A percentile compares a stretch with the other conserved stretches of the same genome.
phyloP scores from a whole-genome alignment of 1,284 basidiomycete genomes.

The Moesziomyces sp. region DNA sequence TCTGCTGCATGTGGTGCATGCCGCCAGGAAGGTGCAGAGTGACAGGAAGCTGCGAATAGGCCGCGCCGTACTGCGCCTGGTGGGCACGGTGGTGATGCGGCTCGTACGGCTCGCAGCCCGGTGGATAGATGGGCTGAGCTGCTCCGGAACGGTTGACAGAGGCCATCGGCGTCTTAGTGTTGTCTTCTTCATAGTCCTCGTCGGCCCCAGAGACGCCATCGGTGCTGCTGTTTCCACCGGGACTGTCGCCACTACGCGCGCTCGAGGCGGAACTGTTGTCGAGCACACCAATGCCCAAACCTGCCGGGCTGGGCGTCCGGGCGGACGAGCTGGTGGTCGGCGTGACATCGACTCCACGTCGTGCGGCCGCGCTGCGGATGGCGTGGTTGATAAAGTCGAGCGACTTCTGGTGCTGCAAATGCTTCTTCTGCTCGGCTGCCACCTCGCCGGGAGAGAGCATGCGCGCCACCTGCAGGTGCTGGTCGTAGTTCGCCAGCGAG shows the following conservation, averaged over 20 bases:
- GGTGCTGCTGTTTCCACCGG: slow-evolving; percentile 25
- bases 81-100: slow-evolving; percentile 31
- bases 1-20: slow-evolving; percentile 36
- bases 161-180: slow-evolving; percentile 31
- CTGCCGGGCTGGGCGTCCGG: slow-evolving; percentile 40
- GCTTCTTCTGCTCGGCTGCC: slow-evolving; percentile 18
- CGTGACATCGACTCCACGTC: slow-evolving; percentile 42
- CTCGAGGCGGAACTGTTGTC: slow-evolving; percentile 17
- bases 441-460: slow-evolving; percentile 26
- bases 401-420: slow-evolving; percentile 65
- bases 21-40: slow-evolving; percentile 26
- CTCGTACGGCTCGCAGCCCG: slow-evolving; percentile 38
- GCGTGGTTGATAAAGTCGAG: slow-evolving; percentile 68
- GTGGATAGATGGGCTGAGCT: slow-evolving; percentile 15
- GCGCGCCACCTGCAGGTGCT: slow-evolving; percentile 23
- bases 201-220: slow-evolving; percentile 22
- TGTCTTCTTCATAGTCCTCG: slow-evolving; percentile 20
- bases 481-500: slow-evolving; percentile 37
- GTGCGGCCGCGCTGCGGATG: slow-evolving; percentile 66
- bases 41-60: slow-evolving; percentile 27
- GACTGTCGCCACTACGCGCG: slow-evolving; percentile 14
- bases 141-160: background rate
- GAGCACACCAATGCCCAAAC: slow-evolving; percentile 57
- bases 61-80: slow-evolving; percentile 8
- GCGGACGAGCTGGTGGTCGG: slow-evolving; percentile 20